Conservation (phyloP, 169 alveolate species). For the Cryptosporidium felis region DNA sequence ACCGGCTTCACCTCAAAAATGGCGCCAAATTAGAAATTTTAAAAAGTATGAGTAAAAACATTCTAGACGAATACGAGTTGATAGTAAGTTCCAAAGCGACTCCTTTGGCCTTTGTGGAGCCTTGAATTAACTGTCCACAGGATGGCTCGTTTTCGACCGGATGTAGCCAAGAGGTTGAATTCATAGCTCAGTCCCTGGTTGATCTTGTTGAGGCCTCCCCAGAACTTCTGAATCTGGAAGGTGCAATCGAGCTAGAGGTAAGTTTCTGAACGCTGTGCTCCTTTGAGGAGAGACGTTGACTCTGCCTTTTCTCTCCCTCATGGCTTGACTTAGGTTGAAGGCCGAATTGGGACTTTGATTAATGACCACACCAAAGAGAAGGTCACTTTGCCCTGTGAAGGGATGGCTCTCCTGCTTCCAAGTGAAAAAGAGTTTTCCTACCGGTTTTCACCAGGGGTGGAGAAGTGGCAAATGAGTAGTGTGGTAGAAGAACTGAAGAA, state of each 20-base stretch:
- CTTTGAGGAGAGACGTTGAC: background rate
- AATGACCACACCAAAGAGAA: constrained; percentile 35
- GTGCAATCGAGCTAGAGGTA: constrained; percentile 39
- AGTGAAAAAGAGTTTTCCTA: constrained; percentile 58
- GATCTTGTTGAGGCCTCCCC: constrained; percentile 65
- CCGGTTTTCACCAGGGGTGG: constrained; percentile 53
- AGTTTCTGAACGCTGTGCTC: background rate
- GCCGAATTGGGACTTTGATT: constrained; percentile 52
- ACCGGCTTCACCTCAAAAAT: background rate
- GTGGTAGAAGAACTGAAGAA: constrained; percentile 35
- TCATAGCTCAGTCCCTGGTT: constrained; percentile 61
- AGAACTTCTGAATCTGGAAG: constrained; percentile 19
- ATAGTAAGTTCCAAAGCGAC: background rate
- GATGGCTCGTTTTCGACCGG: constrained; percentile 68
- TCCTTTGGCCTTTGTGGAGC: too few species aligned
- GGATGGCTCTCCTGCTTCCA: constrained; percentile 30
- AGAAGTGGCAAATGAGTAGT: constrained; percentile 63
- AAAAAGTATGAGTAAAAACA: constrained; percentile 16
- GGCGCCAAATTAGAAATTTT: constrained; percentile 37
- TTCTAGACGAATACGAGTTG: constrained; percentile 49
- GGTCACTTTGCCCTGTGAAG: constrained; percentile 26
- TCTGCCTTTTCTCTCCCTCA: background rate
- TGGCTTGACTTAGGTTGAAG: constrained; percentile 64
- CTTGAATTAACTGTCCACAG: background rate
- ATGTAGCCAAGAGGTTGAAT: constrained; percentile 57